These are phyloP conservation scores for Colletotrichum sp. DNA, from an alignment of 2,329 filamentous ascomycete genomes.

Conservation along the genomic window DNA sequence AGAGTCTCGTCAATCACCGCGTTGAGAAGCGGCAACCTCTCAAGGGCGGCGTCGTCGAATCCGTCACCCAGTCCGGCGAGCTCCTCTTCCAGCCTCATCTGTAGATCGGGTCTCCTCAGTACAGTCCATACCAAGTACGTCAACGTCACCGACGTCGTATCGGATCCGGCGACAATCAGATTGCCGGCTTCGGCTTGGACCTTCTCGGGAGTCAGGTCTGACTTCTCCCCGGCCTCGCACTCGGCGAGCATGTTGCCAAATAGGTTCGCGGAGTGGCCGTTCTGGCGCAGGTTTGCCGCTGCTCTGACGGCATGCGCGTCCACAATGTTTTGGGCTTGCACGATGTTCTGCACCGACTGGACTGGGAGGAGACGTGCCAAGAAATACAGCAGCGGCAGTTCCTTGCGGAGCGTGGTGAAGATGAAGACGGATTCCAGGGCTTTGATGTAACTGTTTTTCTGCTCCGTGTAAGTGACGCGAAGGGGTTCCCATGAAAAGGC, in stretches of 20 bases:
- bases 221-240: background rate
- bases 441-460: constrained; percentile 6
- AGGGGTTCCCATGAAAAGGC: accelerated
- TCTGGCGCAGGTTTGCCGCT: background rate
- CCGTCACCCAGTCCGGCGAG: constrained; percentile 25
- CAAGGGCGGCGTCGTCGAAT: constrained; percentile 35
- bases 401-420: background rate
- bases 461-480: background rate
- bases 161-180: constrained; percentile 55
- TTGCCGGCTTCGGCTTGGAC: constrained; percentile 41
- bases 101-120: constrained; percentile 31
- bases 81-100: constrained; percentile 35
- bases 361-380: background rate
- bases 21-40: constrained; percentile 43
- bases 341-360: background rate
- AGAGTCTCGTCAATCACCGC: constrained; percentile 49
- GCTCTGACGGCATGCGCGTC: background rate
- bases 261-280: background rate
- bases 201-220: constrained; percentile 27
- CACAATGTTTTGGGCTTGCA: background rate
- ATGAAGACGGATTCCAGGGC: background rate
- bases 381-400: background rate
- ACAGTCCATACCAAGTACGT: constrained; percentile 51
- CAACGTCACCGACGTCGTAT: constrained; percentile 54
- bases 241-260: constrained; percentile 9